These are phyloP conservation scores for Wickerhamomyces sydowiorum DNA, from an alignment of 805 yeast genomes.

Conservation along the genomic window DNA sequence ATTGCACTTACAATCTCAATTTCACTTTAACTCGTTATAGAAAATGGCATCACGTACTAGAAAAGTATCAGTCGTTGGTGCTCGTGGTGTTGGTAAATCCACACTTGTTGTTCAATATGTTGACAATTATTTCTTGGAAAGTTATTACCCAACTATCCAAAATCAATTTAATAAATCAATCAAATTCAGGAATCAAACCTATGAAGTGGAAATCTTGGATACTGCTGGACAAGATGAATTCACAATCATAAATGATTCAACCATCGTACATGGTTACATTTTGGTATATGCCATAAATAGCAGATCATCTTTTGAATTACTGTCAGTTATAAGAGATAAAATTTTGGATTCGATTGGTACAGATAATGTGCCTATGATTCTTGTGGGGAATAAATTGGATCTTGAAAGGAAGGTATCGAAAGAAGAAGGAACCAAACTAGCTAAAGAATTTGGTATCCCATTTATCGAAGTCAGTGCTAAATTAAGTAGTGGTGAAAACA, in stretches of 20 bases:
- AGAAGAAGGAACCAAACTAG: conserved; percentile 56
- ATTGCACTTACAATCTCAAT: no score
- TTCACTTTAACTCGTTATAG: neutral
- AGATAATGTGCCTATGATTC: conserved; percentile 68
- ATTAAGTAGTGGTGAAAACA: conserved; percentile 69
- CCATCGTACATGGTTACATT: conserved; percentile 76
- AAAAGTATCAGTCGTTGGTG: conserved; percentile 81
- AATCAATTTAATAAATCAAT: conserved; percentile 73
- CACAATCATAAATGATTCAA: conserved; percentile 71
- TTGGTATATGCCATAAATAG: conserved; percentile 80
- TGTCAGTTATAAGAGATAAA: conserved; percentile 76
- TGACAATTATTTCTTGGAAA: conserved; percentile 83
- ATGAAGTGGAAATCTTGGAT: conserved; percentile 78
- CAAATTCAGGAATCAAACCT: conserved; percentile 65
- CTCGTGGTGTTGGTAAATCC: conserved; percentile 84
- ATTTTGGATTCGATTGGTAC: conserved; percentile 65
- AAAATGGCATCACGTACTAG: conserved; percentile 37
- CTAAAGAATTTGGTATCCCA: conserved; percentile 60
- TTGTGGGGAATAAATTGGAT: conserved; percentile 77
- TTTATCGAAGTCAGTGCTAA: conserved; percentile 84
- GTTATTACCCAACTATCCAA: conserved; percentile 88
- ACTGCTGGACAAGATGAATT: conserved; percentile 95
- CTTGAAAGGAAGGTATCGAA: conserved; percentile 57
- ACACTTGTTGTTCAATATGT: conserved; percentile 80
- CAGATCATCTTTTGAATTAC: conserved; percentile 68